Conservation (phyloP, 306 rosid species). For the Calophaca sinica region DNA sequence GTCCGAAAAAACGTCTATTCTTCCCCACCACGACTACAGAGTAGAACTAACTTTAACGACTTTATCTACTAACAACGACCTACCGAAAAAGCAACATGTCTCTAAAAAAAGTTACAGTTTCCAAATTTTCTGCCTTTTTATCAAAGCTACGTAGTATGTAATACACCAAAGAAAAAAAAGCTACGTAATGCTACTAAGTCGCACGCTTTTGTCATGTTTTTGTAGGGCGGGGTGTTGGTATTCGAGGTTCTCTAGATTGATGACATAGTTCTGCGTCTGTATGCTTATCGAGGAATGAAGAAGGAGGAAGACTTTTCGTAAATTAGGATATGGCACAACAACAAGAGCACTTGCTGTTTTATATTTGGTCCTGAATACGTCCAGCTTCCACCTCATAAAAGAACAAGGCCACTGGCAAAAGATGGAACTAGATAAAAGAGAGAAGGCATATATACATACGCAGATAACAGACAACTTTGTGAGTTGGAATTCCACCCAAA, state of each 20-base stretch:
- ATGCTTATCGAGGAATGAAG: neutral
- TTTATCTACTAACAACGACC: slow-evolving; percentile 38
- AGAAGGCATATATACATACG: neutral
- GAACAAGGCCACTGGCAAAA: slow-evolving; percentile 30
- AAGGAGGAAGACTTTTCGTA: slow-evolving; percentile 31
- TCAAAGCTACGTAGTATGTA: neutral
- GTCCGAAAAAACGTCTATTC: slow-evolving; percentile 26
- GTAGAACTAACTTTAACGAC: slow-evolving; percentile 1
- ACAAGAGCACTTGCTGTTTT: slow-evolving; percentile 11
- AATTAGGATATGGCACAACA: slow-evolving; percentile 29
- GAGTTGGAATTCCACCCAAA: slow-evolving; percentile 74
- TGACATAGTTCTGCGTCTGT: neutral
- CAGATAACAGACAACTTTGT: slow-evolving; percentile 48
- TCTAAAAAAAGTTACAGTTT: slow-evolving; percentile 7
- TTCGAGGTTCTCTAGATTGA: slow-evolving; percentile 10
- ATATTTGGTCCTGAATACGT: neutral
- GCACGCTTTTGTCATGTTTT: too few relatives aligned
- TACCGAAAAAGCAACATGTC: slow-evolving; percentile 33
- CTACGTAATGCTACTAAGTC: too few relatives aligned
- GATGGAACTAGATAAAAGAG: slow-evolving; percentile 23
- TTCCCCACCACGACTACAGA: slow-evolving; percentile 10
- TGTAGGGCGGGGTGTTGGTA: too few relatives aligned
- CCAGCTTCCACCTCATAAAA: slow-evolving; percentile 7
- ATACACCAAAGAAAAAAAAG: too few relatives aligned
- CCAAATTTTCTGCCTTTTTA: slow-evolving; percentile 26